Percentiles rank a stretch among this genome's conserved stretches.
These are phyloP conservation scores for Trifolium subterraneum DNA, from an alignment of 306 rosid genomes.

Conservation along the genomic window DNA sequence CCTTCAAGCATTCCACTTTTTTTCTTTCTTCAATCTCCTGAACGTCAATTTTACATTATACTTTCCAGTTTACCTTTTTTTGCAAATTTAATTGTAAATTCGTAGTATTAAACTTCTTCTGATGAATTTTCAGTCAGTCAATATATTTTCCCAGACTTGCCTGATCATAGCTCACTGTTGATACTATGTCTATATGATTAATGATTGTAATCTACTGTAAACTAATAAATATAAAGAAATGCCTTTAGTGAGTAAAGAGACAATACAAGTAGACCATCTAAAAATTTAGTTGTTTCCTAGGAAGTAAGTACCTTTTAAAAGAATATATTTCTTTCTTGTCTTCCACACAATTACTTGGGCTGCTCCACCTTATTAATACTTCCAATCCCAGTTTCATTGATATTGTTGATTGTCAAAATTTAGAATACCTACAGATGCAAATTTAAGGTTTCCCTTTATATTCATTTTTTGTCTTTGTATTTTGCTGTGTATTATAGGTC, in stretches of 20 bases:
- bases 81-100: slow-evolving; percentile 15
- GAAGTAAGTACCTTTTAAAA: slow-evolving; percentile 15
- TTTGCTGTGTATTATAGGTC: slow-evolving; percentile 30
- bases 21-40: neutral
- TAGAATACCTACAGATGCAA: slow-evolving; percentile 15
- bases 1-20: slow-evolving; percentile 16
- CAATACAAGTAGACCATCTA: neutral
- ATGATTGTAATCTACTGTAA: slow-evolving; percentile 8
- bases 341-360: slow-evolving; percentile 9
- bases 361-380: slow-evolving; percentile 25
- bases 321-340: slow-evolving; percentile 24
- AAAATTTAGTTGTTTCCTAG: slow-evolving; percentile 15
- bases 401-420: slow-evolving; percentile 28
- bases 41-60: neutral
- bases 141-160: neutral
- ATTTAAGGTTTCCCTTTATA: neutral
- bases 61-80: neutral
- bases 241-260: slow-evolving; percentile 2
- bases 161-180: slow-evolving; percentile 4
- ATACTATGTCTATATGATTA: neutral
- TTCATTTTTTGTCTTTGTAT: neutral
- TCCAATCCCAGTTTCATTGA: slow-evolving; percentile 12
- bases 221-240: slow-evolving; percentile 4
- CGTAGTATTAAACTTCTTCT: neutral
- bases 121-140: slow-evolving; percentile 25